Evolutionary conservation across 1,284 basidiomycete genomes (phyloP), one percentile per base, ranked within the genome.

Genomic region (Ceratorhiza oryzae-sativae): DNA sequence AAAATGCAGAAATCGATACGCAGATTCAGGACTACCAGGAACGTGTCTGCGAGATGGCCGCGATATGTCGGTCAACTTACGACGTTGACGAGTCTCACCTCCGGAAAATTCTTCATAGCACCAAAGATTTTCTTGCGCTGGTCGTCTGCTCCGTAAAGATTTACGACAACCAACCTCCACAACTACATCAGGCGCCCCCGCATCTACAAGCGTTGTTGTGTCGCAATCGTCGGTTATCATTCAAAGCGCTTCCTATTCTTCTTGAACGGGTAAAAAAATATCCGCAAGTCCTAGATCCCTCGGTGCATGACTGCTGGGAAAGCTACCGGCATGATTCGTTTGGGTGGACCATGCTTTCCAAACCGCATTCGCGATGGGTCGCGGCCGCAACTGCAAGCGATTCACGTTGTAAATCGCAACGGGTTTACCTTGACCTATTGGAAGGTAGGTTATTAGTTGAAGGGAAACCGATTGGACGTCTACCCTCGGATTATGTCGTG

Each of bases 1-100:
- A 20, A n/a, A 2, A 36, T 3, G 42, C 49, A 10, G 51, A 53
- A 9, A 25, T 63, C 20, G 70, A 70, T 1, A 12, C 20, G 0
- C 42, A 61, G 27, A 53, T 62, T 15, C n/a, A 59, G 8, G 42
- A 63, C 10, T 67, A 58, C 32, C 55, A 70, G 41, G 15, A 27
- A n/a, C 55, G 58, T 2, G 15, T 74, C 2, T 75, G 71, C 55
- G 73, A 74, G 39, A 61, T 71, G 49, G 73, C 73, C 3, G 48
- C 58, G 1, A 73, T 72, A 5, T 75, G 73, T 42, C 73, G 73
- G 2, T 46, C 51, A 13, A 73, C 74, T 4, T 75, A 71, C 23
- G 74, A 75, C 27, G 73, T 75, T 8, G 74, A 73, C 12, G 30
- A 18, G 0, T 3, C 6, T 8, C 48, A 74, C n/a, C 60, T 72